Base-by-base conservation (phyloP, 2,329 filamentous ascomycete genomes). In the Sporothrix schenckii region DNA sequence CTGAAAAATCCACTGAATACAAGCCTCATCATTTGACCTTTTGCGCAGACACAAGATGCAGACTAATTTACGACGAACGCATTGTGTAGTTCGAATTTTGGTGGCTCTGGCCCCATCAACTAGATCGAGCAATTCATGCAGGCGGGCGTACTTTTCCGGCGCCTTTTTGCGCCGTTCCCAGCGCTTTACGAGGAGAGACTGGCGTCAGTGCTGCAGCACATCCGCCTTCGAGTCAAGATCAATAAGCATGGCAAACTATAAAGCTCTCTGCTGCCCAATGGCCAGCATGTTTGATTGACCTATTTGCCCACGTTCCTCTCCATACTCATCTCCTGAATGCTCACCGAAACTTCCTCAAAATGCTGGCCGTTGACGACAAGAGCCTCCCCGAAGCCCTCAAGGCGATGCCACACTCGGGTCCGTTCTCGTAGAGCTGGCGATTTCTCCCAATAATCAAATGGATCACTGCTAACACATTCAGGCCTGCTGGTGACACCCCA, bases 361-460 rank as follows among this genome's bases (percentile, higher is more conserved):
- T 30, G 47, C 54, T 69, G 19, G 66, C 52, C 39, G 52, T 58
- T 4, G 66, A 68, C 34, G 66, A 68, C 52, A 24, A 44, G 50
- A 19, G 34, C n/a, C 53, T 68, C 39, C 65, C 65, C n/a, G 27
- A 56, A 9, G 30, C 14, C 52, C 52, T 47, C 52, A 49, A 56
- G 16, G 66, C 39, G 14, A 6, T 54, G 30, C 66, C 66, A 10
- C 66, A 68, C 9, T 58, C 66, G 56, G 66, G 66, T 56, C 4
- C n/a, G 41, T 68, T 21, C 6, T n/a, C 47, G 5, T 50, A 7
- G 47, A n/a, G 14, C 47, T 50, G 1, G 3, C 19, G 14, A n/a
- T 49, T 49, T 49, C 44, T 50, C 47, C 47, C 47, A 19, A 13
- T 5, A 50, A 5, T 9, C 47, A 50, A 50, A n/a, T 16, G 47